A percentile compares a stretch with the other conserved stretches of the same genome.
Conservation (phyloP, 2,329 filamentous ascomycete species). For the Decorospora gaudefroyi region DNA sequence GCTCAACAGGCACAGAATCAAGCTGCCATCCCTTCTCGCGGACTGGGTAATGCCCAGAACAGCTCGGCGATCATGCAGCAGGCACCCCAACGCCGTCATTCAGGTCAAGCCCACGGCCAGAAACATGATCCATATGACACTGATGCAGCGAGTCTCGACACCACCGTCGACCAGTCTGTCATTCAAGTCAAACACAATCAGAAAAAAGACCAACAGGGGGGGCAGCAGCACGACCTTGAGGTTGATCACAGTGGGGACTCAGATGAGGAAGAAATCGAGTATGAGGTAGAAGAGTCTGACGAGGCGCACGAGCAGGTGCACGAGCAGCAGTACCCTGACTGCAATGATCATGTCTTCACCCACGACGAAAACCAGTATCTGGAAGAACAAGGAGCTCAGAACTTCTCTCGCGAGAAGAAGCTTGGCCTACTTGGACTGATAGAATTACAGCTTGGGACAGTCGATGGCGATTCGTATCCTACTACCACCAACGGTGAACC, state of each 20-base stretch:
- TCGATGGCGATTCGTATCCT: constrained; percentile 46
- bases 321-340: not conserved
- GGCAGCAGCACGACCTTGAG: constrained; percentile 15
- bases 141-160: constrained; percentile 47
- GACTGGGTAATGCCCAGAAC: constrained; percentile 17
- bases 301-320: no score
- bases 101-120: constrained; percentile 17
- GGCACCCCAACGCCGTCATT: constrained; percentile 17
- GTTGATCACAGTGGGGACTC: constrained; percentile 13
- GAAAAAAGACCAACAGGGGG: constrained; percentile 4
- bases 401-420: constrained; percentile 8
- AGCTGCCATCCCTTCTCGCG: constrained; percentile 10
- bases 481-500: constrained; percentile 43
- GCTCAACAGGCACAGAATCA: constrained; percentile 17
- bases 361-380: constrained; percentile 7
- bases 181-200: constrained; percentile 28
- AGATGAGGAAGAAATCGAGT: constrained; percentile 17
- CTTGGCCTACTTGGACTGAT: constrained; percentile 9
- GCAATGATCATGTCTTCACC: constrained; percentile 3
- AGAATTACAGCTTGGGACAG: no score
- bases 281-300: constrained; percentile 3
- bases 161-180: constrained; percentile 34
- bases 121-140: constrained; percentile 43
- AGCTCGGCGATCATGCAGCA: constrained; percentile 20
- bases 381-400: not conserved